Evolutionary conservation across 2,329 filamentous ascomycete genomes (phyloP).

Genomic region (Verticillium albo-atrum): DNA sequence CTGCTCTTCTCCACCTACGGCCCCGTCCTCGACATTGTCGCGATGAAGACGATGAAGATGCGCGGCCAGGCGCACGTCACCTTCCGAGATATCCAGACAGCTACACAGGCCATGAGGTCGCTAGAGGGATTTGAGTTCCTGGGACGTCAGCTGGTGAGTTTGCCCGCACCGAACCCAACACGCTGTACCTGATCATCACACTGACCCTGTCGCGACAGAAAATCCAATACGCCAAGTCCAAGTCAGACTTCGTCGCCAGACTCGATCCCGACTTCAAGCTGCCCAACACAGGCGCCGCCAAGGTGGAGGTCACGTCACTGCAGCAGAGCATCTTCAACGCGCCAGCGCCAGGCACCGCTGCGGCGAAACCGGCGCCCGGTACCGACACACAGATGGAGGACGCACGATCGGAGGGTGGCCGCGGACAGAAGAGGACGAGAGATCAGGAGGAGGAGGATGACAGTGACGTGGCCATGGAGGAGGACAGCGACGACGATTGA

Average conservation of each 20-base stretch:
- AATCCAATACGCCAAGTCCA: conserved; percentile 86
- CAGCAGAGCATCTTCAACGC: conserved; percentile 79
- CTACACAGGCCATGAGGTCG: conserved; percentile 87
- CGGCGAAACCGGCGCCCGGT: conserved; percentile 32
- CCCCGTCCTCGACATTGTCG: conserved; percentile 85
- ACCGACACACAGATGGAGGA: conserved; percentile 46
- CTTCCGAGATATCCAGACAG: conserved; percentile 84
- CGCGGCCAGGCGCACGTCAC: conserved; percentile 92
- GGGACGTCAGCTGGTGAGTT: conserved; percentile 74
- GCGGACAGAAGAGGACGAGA: conserved; percentile 66
- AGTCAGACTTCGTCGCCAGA: conserved; percentile 84
- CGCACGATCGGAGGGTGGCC: conserved; percentile 47
- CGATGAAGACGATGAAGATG: conserved; percentile 87
- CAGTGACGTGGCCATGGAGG: conserved; percentile 66
- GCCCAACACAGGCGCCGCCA: conserved; percentile 50
- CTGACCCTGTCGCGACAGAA: conserved; percentile 48
- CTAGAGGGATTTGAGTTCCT: conserved; percentile 84
- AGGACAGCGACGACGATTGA: conserved; percentile 69
- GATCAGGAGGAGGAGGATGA: conserved; percentile 66
- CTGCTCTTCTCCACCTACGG: conserved; percentile 93
- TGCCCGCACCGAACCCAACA: background rate
- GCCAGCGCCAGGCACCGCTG: conserved; percentile 46
- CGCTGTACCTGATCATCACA: too few relatives aligned
- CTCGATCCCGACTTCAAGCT: conserved; percentile 86
- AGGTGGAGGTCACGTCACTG: conserved; percentile 64